Percentiles rank a stretch among this genome's conserved stretches.
Conservation (phyloP, 108 stramenopile species). For the Cyclotella choctawhatcheeana region DNA sequence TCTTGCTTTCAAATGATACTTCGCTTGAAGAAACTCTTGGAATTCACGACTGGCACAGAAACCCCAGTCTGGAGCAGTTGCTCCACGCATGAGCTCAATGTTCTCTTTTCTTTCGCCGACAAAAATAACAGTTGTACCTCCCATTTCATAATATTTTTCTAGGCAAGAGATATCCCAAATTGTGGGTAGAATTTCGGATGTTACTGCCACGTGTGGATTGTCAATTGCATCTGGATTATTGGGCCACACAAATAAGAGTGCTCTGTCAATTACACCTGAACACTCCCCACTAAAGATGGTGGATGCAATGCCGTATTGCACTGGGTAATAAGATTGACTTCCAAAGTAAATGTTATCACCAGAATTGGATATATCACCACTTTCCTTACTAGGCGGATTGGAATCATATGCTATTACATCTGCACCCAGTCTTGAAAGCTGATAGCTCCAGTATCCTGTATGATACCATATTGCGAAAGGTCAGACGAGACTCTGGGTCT, state of each 20-base stretch:
- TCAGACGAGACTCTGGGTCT: no score
- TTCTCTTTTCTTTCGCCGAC: slow-evolving; percentile 58
- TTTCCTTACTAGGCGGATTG: slow-evolving; percentile 16
- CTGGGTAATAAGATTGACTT: slow-evolving; percentile 30
- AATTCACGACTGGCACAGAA: slow-evolving; percentile 53
- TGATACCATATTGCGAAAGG: no score
- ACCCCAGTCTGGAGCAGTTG: slow-evolving; percentile 46
- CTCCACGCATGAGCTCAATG: slow-evolving; percentile 24
- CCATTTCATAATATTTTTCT: slow-evolving; percentile 39
- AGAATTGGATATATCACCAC: not conserved
- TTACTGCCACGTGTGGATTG: slow-evolving; percentile 37
- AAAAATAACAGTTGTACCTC: slow-evolving; percentile 58
- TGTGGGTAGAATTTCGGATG: slow-evolving; percentile 20
- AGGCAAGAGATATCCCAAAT: slow-evolving; percentile 59
- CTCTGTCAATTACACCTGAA: slow-evolving; percentile 26
- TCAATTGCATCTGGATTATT: slow-evolving; percentile 65
- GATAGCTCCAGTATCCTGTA: slow-evolving; percentile 58
- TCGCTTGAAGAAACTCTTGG: slow-evolving; percentile 41
- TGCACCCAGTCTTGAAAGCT: slow-evolving; percentile 42
- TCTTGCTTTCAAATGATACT: slow-evolving; percentile 39
- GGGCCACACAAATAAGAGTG: slow-evolving; percentile 60
- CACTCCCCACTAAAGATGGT: slow-evolving; percentile 37
- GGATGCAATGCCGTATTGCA: slow-evolving; percentile 34
- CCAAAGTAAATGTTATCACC: slow-evolving; percentile 46
- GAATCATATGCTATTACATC: slow-evolving; percentile 56